Conservation (phyloP, 768 basidiomycete genomes). For the Macrolepiota fuliginosa region DNA sequence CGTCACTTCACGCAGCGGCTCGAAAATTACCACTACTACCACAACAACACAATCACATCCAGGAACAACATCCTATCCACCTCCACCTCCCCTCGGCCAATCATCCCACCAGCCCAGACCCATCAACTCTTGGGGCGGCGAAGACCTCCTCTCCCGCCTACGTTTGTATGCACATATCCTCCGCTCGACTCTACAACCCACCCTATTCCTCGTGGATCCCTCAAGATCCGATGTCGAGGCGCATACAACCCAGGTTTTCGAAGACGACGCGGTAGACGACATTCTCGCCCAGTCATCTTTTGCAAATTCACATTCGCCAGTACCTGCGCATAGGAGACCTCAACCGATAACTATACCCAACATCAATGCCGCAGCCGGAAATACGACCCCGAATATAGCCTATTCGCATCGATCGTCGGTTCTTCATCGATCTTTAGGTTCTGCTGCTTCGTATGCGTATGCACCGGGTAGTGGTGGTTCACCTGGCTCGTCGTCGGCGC, state of each 20-base stretch:
- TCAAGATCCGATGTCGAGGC: conserved; percentile 90
- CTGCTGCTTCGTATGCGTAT: conserved; percentile 41
- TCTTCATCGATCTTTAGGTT: conserved; percentile 74
- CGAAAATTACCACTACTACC: background rate
- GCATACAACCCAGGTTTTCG: conserved; percentile 81
- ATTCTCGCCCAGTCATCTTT: conserved; percentile 80
- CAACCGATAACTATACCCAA: conserved; percentile 51
- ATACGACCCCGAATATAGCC: background rate
- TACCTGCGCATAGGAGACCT: conserved; percentile 81
- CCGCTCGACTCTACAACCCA: conserved; percentile 81
- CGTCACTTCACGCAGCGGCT: conserved; percentile 26
- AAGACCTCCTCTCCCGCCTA: conserved; percentile 77
- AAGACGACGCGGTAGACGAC: conserved; percentile 85
- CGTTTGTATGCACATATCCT: conserved; percentile 77
- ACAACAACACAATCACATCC: conserved; percentile 9
- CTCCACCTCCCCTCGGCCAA: conserved; percentile 47
- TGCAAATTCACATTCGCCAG: conserved; percentile 73
- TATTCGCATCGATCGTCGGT: conserved; percentile 72
- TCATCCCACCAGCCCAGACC: conserved; percentile 37
- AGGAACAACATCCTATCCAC: conserved; percentile 58
- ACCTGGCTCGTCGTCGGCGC: conserved; percentile 49
- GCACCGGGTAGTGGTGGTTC: background rate
- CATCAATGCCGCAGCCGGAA: conserved; percentile 30
- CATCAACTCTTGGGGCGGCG: conserved; percentile 78
- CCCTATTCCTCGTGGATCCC: conserved; percentile 89